A percentile compares a stretch with the other conserved stretches of the same genome.
Evolutionary conservation across 176 grass and related monocot genomes (phyloP).

Genomic region (Coix lacrymajobi): DNA sequence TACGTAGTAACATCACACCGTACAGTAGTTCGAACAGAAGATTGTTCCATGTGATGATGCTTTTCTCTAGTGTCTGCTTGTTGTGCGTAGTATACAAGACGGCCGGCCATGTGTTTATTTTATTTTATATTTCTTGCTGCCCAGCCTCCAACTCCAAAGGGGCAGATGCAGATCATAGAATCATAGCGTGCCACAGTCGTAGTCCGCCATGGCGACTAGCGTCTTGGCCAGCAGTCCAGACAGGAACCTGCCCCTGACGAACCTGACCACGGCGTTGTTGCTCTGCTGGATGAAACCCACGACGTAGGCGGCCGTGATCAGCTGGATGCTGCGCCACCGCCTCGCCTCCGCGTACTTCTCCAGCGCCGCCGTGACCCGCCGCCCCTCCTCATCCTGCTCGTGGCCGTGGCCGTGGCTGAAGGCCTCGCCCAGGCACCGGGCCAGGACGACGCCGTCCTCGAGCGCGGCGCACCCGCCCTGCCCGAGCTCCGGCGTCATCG

Average conservation of each 20-base stretch:
- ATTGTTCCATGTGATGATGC: neutral
- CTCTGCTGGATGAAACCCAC: conserved; percentile 59
- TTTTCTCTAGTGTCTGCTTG: too few species aligned
- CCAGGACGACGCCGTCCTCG: conserved; percentile 68
- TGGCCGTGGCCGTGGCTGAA: neutral
- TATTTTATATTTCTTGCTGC: neutral
- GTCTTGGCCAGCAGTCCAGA: conserved; percentile 22
- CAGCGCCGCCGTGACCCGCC: conserved; percentile 21
- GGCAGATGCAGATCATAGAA: too few species aligned
- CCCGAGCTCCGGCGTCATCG: conserved; percentile 77
- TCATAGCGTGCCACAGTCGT: conserved; percentile 28
- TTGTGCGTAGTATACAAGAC: too few species aligned
- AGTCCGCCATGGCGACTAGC: conserved; percentile 29
- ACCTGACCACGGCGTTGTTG: conserved; percentile 16
- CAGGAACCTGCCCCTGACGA: conserved; percentile 53
- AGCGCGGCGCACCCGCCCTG: conserved; percentile 67
- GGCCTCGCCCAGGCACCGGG: conserved; percentile 53
- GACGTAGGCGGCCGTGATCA: conserved; percentile 30
- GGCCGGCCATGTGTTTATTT: too few species aligned
- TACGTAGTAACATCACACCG: neutral
- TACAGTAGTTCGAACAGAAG: neutral
- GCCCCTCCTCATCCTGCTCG: neutral
- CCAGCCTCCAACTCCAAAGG: neutral
- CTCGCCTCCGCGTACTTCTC: conserved; percentile 38
- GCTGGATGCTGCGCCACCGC: conserved; percentile 46